A percentile compares a stretch with the other conserved stretches of the same genome.
Conservation (phyloP, 1,284 basidiomycete genomes). For the Trametes versicolor region DNA sequence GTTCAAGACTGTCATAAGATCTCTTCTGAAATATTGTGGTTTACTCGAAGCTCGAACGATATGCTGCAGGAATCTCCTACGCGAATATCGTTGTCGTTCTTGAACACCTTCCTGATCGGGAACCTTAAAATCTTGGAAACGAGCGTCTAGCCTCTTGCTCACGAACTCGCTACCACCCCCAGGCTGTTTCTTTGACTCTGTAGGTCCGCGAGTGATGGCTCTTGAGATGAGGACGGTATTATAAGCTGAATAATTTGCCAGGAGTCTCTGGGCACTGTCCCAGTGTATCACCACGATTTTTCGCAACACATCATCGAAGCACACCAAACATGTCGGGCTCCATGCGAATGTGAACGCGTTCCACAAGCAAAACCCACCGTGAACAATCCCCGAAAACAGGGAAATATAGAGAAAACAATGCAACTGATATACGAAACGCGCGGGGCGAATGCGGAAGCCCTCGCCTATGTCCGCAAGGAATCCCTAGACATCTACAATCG, state of each 20-base stretch:
- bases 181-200: not conserved
- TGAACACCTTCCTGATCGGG: constrained; percentile 3
- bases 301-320: not conserved
- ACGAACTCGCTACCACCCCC: not conserved
- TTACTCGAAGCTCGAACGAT: too few species aligned
- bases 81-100: not conserved
- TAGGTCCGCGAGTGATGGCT: not conserved
- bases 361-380: not conserved
- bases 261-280: not conserved
- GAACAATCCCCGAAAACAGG: not conserved
- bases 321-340: constrained; percentile 13
- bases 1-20: too few species aligned
- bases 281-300: not conserved
- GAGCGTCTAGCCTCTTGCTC: not conserved
- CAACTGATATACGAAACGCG: constrained; percentile 18
- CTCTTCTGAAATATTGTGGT: not conserved
- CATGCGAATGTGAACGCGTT: constrained; percentile 25
- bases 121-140: not conserved
- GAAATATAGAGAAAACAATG: not conserved
- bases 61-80: too few species aligned
- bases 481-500: constrained; percentile 86
- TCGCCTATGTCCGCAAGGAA: constrained; percentile 68
- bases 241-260: not conserved
- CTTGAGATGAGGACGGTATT: not conserved
- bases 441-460: constrained; percentile 40